Percentiles rank a stretch among this genome's conserved stretches.
phyloP scores from a whole-genome alignment of 225 moss, liverwort and hornwort genomes.

The Physcomitrellopsis africana region DNA sequence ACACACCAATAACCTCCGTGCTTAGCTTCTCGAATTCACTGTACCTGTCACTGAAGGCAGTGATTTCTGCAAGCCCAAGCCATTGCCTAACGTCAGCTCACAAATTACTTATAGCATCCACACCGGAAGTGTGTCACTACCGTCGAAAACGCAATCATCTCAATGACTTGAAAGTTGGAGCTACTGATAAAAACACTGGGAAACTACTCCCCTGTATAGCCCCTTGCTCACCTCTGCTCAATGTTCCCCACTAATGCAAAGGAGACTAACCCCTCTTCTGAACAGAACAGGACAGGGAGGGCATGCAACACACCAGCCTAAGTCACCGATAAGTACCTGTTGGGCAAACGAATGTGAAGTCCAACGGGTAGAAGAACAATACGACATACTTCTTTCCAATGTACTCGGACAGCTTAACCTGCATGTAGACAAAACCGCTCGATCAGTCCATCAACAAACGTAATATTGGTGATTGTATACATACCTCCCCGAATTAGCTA shows the following conservation, averaged over 20 bases:
- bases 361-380: conserved; percentile 97
- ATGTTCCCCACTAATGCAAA: too few relatives aligned
- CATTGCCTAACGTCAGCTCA: conserved; percentile 10
- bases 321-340: conserved; percentile 47
- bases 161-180: too few relatives aligned
- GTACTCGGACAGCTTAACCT: conserved; percentile 96
- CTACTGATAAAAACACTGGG: too few relatives aligned
- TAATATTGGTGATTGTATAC: too few relatives aligned
- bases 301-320: too few relatives aligned
- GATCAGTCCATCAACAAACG: not conserved
- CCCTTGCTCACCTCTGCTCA: too few relatives aligned
- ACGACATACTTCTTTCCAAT: conserved; percentile 96
- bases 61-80: conserved; percentile 64
- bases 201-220: too few relatives aligned
- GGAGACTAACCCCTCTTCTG: too few relatives aligned
- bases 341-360: conserved; percentile 96
- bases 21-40: conserved; percentile 83
- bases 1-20: conserved; percentile 86
- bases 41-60: conserved; percentile 94
- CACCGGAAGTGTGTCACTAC: too few relatives aligned
- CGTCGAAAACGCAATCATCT: too few relatives aligned
- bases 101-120: not conserved
- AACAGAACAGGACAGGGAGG: too few relatives aligned
- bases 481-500: not conserved
- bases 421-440: conserved; percentile 16